Base-by-base conservation (phyloP, 805 yeast genomes). In the Pichia cephalocereana region DNA sequence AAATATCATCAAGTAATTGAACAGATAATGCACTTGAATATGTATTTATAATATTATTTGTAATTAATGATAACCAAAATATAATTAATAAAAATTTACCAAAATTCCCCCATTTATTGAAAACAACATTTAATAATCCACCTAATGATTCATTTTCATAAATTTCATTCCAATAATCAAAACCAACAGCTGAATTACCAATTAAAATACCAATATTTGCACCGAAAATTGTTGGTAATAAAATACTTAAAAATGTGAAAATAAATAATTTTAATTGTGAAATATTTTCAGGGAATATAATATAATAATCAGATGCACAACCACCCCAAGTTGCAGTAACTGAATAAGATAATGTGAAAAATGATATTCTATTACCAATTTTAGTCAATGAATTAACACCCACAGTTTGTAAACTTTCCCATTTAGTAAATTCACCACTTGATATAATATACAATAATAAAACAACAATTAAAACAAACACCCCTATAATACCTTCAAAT, bases 311-410 rank as follows among this genome's bases (percentile, higher is more conserved):
- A 0, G 90, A 74, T 0, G 96, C 86, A 51, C 86, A 76, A 2
- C 90, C 82, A 41, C 95, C 90, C 96, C 96, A 88, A 1, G 96
- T 86, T 4, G 87, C 77, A 4, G 96, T 86, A 43, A 83, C 80
- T 30, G 95, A 80, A 58, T 85, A 86, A 41, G 82, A 72, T 47
- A 86, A 70, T 1, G 88, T 75, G 57, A 87, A 85, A 63, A 80
- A 85, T 14, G 86, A 76, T 30, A 87, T 63, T 74, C 84, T 77
- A 57, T 79, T 75, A n/a, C 95, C 95, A 46, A 71, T 70, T 5
- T 76, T 65, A 0, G 85, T 76, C 15, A 60, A 53, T 4, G 62
- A 12, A 46, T 66, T 36, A 27, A 26, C 68, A 1, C 72, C 76
- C 19, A 53, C 48, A 0, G 77, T 67, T 17, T 49, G 63, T 9